Conservation (phyloP, 108 stramenopile species). For the Cyclotella kingstonii region DNA sequence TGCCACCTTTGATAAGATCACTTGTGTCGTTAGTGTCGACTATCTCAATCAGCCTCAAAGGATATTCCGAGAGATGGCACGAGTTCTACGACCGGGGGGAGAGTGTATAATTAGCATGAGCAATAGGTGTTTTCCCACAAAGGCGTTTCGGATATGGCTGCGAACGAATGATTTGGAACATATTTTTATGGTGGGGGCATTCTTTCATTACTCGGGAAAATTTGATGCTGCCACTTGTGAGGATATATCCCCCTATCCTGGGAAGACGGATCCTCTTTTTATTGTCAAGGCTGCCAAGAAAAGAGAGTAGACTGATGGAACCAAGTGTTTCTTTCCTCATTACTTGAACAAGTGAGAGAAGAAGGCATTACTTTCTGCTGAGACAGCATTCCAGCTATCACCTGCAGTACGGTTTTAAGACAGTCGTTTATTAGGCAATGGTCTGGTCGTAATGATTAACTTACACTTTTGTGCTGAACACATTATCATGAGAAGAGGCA, state of each 20-base stretch:
- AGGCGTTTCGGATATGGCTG: conserved; percentile 81
- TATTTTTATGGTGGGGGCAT: conserved; percentile 89
- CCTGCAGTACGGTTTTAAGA: too few species aligned
- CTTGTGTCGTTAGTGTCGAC: conserved; percentile 92
- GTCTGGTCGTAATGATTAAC: too few species aligned
- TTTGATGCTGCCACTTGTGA: conserved; percentile 81
- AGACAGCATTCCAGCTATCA: too few species aligned
- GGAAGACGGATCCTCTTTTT: conserved; percentile 88
- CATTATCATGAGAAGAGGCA: too few species aligned
- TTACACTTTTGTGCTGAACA: too few species aligned
- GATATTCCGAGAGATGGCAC: conserved; percentile 86
- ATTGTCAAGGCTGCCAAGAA: conserved; percentile 82
- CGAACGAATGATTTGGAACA: conserved; percentile 90
- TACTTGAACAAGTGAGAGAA: background rate
- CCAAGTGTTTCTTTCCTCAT: background rate
- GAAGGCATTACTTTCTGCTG: too few species aligned
- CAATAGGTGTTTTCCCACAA: conserved; percentile 90
- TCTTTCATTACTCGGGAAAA: conserved; percentile 88
- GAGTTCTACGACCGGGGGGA: conserved; percentile 91
- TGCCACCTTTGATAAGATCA: conserved; percentile 87
- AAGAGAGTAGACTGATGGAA: background rate
- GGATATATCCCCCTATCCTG: conserved; percentile 93
- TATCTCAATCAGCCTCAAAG: conserved; percentile 83
- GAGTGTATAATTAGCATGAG: conserved; percentile 85
- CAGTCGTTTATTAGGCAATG: too few species aligned